Percentiles rank a stretch among this genome's conserved stretches.
Conservation (phyloP, 345 rosid genomes). For the Streptanthus diversifolius region DNA sequence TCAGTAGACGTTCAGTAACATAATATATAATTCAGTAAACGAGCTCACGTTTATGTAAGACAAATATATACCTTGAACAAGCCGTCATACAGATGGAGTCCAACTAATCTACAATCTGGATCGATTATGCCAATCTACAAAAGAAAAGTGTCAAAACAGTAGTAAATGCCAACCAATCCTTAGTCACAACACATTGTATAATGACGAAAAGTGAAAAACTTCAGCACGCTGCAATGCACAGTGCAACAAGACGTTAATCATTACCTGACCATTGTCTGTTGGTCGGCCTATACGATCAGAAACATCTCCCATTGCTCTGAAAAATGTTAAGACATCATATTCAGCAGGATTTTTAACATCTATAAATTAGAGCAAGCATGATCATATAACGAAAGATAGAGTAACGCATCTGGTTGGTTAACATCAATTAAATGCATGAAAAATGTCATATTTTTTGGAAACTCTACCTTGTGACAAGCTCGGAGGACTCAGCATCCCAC, state of each 20-base stretch:
- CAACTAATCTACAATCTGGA: conserved; percentile 95
- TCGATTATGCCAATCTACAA: conserved; percentile 88
- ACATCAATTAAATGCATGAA: background rate
- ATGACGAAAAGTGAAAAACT: background rate
- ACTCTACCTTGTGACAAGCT: conserved; percentile 80
- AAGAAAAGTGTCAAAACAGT: background rate
- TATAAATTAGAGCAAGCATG: background rate
- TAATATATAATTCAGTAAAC: background rate
- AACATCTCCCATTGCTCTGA: conserved; percentile 98
- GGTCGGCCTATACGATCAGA: conserved; percentile 97
- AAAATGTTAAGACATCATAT: conserved; percentile 7
- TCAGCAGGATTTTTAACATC: background rate
- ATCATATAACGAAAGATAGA: background rate
- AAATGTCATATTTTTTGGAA: background rate
- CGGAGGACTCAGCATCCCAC: conserved; percentile 87
- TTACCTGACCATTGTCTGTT: conserved; percentile 96
- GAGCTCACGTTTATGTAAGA: background rate
- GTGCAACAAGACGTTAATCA: background rate
- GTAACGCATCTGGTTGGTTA: conserved; percentile 3
- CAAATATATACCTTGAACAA: conserved; percentile 68
- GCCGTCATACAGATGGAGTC: conserved; percentile 97
- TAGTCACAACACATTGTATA: background rate
- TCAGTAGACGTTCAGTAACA: background rate
- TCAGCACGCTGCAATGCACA: background rate
- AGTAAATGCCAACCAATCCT: background rate